These are phyloP conservation scores for Pulveroboletus sp. DNA, from an alignment of 768 basidiomycete species.

Conservation along the genomic window DNA sequence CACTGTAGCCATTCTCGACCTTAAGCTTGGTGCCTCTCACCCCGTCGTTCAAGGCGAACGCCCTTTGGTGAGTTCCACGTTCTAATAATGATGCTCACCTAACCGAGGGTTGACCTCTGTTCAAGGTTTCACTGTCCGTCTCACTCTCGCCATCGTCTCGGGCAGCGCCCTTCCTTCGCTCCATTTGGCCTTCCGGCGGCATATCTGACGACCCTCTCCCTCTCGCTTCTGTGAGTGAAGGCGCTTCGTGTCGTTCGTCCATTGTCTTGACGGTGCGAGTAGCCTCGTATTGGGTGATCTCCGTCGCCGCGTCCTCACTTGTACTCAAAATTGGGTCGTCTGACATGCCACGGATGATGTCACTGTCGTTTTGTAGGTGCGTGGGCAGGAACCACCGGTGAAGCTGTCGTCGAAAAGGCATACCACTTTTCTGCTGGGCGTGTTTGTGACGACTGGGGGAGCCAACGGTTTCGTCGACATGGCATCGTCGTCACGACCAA, in stretches of 20 bases:
- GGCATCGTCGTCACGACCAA: background rate
- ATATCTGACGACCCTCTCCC: conserved; percentile 15
- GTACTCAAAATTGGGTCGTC: background rate
- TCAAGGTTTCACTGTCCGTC: conserved; percentile 7
- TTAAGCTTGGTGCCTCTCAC: conserved; percentile 17
- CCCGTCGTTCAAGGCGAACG: conserved; percentile 19
- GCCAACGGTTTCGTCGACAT: background rate
- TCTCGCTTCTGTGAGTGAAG: conserved; percentile 23
- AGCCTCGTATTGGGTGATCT: conserved; percentile 16
- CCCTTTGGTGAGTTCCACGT: conserved; percentile 17
- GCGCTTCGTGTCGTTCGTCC: background rate
- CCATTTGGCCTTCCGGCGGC: conserved; percentile 14
- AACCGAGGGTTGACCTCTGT: background rate
- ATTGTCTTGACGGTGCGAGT: background rate
- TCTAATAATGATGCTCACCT: background rate
- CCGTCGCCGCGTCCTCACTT: conserved; percentile 12
- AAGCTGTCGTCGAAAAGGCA: conserved; percentile 4
- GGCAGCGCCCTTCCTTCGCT: conserved; percentile 16
- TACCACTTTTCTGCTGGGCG: conserved; percentile 18
- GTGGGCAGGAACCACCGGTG: conserved; percentile 18
- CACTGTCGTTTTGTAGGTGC: conserved; percentile 20
- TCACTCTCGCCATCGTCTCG: conserved; percentile 8
- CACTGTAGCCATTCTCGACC: background rate
- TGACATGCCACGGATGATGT: background rate
- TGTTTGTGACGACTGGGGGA: conserved; percentile 5